Evolutionary conservation across 2,329 filamentous ascomycete species (phyloP).

Genomic region (Microascus cirrosus): DNA sequence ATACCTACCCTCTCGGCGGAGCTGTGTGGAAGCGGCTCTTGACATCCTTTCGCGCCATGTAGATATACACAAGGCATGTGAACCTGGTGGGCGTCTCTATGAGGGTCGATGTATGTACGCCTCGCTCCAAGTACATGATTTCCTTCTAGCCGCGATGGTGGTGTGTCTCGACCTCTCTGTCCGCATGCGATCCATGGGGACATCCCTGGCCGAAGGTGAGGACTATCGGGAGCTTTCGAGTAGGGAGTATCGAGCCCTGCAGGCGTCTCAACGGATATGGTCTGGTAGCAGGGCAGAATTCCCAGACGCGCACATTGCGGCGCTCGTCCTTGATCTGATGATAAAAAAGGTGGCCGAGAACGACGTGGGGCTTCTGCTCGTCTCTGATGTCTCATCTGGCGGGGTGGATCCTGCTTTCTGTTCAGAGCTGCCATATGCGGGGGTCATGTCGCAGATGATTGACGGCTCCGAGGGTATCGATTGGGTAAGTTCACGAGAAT

Average conservation of each 20-base stretch:
- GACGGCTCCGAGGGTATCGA: constrained; percentile 10
- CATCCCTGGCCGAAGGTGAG: background rate
- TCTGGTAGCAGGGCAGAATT: background rate
- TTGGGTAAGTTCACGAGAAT: constrained; percentile 11
- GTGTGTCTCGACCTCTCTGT: constrained; percentile 27
- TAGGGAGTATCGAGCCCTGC: constrained; percentile 8
- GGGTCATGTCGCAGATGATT: constrained; percentile 4
- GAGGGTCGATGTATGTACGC: constrained; percentile 32
- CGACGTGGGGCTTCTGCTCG: background rate
- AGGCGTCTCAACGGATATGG: constrained; percentile 13
- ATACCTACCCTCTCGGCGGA: constrained; percentile 10
- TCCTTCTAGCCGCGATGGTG: constrained; percentile 38
- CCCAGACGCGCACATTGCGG: constrained; percentile 11
- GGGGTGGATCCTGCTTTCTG: background rate
- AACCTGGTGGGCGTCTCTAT: constrained; percentile 30
- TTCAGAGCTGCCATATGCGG: background rate
- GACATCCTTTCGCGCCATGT: constrained; percentile 15
- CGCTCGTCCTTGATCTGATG: constrained; percentile 11
- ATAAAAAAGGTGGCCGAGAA: constrained; percentile 7
- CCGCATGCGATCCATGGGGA: constrained; percentile 7
- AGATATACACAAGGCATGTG: constrained; percentile 18
- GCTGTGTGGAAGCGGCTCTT: constrained; percentile 16
- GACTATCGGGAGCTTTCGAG: background rate
- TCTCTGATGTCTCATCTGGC: accelerated
- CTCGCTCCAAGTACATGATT: constrained; percentile 33